These are phyloP conservation scores for Pleurotus platypus DNA, from an alignment of 768 basidiomycete genomes.

Conservation along the genomic window DNA sequence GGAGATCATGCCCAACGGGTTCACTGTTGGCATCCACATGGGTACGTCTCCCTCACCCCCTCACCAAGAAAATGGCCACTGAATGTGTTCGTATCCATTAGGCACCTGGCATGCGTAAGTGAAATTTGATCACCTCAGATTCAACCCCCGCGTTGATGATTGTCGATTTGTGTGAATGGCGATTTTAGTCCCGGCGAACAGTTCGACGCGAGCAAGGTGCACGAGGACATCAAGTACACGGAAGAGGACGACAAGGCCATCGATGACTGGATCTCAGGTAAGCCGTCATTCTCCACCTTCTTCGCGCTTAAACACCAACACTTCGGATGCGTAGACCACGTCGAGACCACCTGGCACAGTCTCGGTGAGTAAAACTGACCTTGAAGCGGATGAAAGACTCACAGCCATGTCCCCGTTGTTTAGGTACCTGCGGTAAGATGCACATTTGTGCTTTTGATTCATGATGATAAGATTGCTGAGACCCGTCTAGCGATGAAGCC, in stretches of 20 bases:
- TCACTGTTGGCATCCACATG: conserved; percentile 74
- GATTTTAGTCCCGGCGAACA: conserved; percentile 40
- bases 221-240: conserved; percentile 63
- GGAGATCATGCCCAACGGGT: conserved; percentile 52
- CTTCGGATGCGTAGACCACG: conserved; percentile 43
- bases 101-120: conserved; percentile 52
- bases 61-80: background rate
- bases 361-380: conserved; percentile 34
- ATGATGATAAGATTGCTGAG: background rate
- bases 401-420: background rate
- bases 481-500: conserved; percentile 61
- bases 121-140: background rate
- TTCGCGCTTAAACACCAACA: background rate
- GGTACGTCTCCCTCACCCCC: conserved; percentile 26
- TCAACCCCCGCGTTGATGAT: no score
- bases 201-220: conserved; percentile 52
- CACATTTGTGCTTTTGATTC: background rate
- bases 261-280: conserved; percentile 62
- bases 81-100: conserved; percentile 4
- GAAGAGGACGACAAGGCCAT: conserved; percentile 70
- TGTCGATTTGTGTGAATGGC: background rate
- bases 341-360: conserved; percentile 78
- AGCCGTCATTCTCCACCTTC: conserved; percentile 7
- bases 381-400: background rate
- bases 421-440: conserved; percentile 42